Evolutionary conservation across 441 rosid species (phyloP).

Genomic region (Lepidium campestre): DNA sequence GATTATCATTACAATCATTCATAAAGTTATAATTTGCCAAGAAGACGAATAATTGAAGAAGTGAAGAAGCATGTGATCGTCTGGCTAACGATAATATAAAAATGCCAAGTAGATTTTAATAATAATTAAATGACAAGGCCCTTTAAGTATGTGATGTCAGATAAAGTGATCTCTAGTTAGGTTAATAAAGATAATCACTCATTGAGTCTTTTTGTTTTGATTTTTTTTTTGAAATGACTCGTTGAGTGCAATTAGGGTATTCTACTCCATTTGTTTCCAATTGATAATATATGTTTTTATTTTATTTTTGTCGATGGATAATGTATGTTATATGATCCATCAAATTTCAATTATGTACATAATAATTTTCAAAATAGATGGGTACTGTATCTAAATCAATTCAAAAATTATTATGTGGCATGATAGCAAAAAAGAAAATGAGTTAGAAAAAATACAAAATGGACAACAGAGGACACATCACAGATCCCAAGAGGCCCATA

Average conservation of each 20-base stretch:
- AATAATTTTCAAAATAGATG: neutral
- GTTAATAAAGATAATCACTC: conserved; percentile 4
- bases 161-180: conserved; percentile 2
- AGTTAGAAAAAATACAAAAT: neutral
- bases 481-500: neutral
- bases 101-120: conserved; percentile 17
- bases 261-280: neutral
- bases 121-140: neutral
- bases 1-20: neutral
- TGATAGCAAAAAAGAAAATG: neutral
- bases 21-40: neutral
- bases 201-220: neutral
- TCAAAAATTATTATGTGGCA: neutral
- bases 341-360: neutral
- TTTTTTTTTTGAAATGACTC: neutral
- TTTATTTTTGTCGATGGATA: neutral
- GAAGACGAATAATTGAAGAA: conserved; percentile 7
- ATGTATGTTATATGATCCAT: neutral
- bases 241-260: neutral
- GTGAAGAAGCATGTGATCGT: conserved; percentile 15
- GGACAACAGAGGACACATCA: neutral
- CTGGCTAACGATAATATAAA: conserved; percentile 10
- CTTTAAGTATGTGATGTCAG: conserved; percentile 14
- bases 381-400: neutral
- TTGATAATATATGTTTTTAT: neutral